A percentile compares a stretch with the other conserved stretches of the same genome.
Conservation (phyloP, 148 eudicot genomes). For the Vaccinium vitisidaea region DNA sequence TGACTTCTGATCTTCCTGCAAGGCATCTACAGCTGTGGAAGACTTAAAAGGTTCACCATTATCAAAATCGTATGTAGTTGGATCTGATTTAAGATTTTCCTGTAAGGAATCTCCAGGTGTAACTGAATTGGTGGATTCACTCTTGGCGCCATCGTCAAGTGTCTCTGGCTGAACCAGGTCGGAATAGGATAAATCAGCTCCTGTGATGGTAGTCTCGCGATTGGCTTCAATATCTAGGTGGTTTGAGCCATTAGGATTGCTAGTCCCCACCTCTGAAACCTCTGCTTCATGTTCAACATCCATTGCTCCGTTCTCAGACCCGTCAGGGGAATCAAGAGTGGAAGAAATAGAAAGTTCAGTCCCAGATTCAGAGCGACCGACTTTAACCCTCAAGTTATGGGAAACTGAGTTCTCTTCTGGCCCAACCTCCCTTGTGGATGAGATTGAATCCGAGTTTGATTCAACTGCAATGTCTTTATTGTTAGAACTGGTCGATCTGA, state of each 20-base stretch:
- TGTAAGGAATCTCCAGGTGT: background rate
- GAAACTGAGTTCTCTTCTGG: conserved; percentile 32
- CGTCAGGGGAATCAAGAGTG: conserved; percentile 85
- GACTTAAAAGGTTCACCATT: conserved; percentile 19
- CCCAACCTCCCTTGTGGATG: conserved; percentile 31
- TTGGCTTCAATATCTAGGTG: conserved; percentile 30
- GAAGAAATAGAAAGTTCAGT: conserved; percentile 88
- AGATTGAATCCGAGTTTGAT: conserved; percentile 26
- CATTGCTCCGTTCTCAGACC: conserved; percentile 43
- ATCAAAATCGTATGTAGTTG: conserved; percentile 9
- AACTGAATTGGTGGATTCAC: background rate
- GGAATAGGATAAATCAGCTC: conserved; percentile 30
- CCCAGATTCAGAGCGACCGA: conserved; percentile 81
- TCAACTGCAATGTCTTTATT: conserved; percentile 37
- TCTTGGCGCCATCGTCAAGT: conserved; percentile 10
- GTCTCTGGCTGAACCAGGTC: conserved; percentile 35
- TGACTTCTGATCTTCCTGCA: conserved; percentile 27
- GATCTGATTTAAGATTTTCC: background rate
- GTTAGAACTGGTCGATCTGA: conserved; percentile 33
- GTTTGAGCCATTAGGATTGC: conserved; percentile 13
- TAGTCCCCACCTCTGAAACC: conserved; percentile 28
- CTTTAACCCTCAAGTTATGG: conserved; percentile 28
- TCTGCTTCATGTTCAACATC: conserved; percentile 38
- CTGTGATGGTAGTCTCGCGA: conserved; percentile 18
- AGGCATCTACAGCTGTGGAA: conserved; percentile 25